Conservation (phyloP, 208 protist species). For the Crithidia mellificae region DNA sequence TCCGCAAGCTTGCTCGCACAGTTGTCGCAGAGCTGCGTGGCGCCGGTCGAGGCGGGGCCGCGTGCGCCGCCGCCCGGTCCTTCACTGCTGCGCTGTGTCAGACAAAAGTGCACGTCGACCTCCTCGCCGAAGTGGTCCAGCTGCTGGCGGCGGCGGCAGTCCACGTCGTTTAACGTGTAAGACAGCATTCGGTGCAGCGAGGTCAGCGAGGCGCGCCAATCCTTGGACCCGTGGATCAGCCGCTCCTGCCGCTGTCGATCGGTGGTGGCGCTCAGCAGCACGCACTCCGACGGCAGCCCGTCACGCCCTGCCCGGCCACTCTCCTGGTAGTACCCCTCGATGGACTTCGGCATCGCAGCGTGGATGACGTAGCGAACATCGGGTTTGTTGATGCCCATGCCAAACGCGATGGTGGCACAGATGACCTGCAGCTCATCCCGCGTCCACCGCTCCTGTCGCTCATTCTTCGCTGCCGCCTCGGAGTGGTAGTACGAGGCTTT, state of each 20-base stretch:
- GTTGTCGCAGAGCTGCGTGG: slow-evolving; percentile 78
- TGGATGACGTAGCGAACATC: slow-evolving; percentile 99
- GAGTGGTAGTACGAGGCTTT: slow-evolving; percentile 77
- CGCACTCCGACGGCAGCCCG: slow-evolving; percentile 83
- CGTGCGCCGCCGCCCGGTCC: slow-evolving; percentile 9
- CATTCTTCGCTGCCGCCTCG: slow-evolving; percentile 70
- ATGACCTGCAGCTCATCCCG: slow-evolving; percentile 93
- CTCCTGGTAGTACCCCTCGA: slow-evolving; percentile 99
- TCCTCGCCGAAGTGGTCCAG: slow-evolving; percentile 84
- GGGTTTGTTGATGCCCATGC: slow-evolving; percentile 98
- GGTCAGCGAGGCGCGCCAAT: slow-evolving; percentile 65
- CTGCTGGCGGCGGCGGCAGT: slow-evolving; percentile 87
- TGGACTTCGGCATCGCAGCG: slow-evolving; percentile 94
- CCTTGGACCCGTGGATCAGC: slow-evolving; percentile 80
- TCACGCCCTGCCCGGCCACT: slow-evolving; percentile 96
- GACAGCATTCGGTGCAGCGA: slow-evolving; percentile 79
- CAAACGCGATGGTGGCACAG: slow-evolving; percentile 97
- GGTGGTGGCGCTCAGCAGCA: slow-evolving; percentile 67
- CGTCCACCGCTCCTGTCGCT: slow-evolving; percentile 89
- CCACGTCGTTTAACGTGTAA: slow-evolving; percentile 86
- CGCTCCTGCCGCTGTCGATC: slow-evolving; percentile 80
- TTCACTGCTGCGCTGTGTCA: slow-evolving; percentile 37
- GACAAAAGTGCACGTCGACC: slow-evolving; percentile 70
- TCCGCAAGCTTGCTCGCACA: slow-evolving; percentile 71
- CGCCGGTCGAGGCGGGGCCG: slow-evolving; percentile 13